phyloP scores from a whole-genome alignment of 2,329 filamentous ascomycete species.

The Cytospora piceae region DNA sequence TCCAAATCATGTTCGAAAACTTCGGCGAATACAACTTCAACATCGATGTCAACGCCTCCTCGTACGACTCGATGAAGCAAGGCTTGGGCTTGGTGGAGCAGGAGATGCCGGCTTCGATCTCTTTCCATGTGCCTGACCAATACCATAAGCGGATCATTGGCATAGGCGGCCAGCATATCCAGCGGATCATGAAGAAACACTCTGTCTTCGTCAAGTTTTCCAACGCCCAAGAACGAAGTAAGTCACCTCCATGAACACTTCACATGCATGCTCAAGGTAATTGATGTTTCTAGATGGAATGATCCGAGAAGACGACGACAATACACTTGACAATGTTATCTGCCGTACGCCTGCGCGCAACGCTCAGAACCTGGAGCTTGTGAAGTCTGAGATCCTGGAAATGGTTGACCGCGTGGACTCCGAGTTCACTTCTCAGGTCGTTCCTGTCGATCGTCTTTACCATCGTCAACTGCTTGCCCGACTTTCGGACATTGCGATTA shows the following conservation, averaged over 20 bases:
- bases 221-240: conserved; percentile 95
- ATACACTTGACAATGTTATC: conserved; percentile 98
- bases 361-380: conserved; percentile 92
- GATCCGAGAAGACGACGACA: conserved; percentile 94
- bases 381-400: conserved; percentile 98
- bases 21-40: conserved; percentile 99
- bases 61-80: conserved; percentile 93
- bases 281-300: conserved; percentile 61
- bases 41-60: conserved; percentile 91
- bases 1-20: conserved; percentile 98
- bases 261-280: background rate
- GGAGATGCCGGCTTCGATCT: conserved; percentile 98
- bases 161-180: conserved; percentile 97
- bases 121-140: conserved; percentile 97
- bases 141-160: conserved; percentile 99
- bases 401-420: conserved; percentile 99
- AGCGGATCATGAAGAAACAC: conserved; percentile 99
- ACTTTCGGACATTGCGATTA: conserved; percentile 85
- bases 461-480: conserved; percentile 91
- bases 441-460: conserved; percentile 91
- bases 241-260: conserved; percentile 7
- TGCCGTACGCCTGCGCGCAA: conserved; percentile 97
- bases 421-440: conserved; percentile 92
- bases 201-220: conserved; percentile 99
- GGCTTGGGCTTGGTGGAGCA: conserved; percentile 93